These are phyloP conservation scores for Arabis alpina DNA, from an alignment of 345 rosid species.

Conservation along the genomic window DNA sequence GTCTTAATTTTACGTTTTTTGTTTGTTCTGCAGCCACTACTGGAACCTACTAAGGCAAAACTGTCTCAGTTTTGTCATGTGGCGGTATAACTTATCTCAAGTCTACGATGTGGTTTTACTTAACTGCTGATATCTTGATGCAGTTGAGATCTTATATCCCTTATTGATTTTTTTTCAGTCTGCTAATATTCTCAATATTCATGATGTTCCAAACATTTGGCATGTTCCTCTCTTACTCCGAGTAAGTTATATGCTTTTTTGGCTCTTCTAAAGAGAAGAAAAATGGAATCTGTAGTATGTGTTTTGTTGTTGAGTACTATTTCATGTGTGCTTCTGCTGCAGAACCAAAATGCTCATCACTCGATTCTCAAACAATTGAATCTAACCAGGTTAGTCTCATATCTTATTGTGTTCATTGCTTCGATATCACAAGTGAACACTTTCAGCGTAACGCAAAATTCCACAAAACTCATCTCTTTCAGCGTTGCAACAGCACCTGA, in stretches of 20 bases:
- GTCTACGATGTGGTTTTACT: slow-evolving; percentile 36
- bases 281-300: not conserved
- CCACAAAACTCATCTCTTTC: slow-evolving; percentile 48
- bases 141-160: slow-evolving; percentile 31
- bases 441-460: slow-evolving; percentile 31
- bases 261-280: slow-evolving; percentile 33
- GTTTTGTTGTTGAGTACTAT: slow-evolving; percentile 14
- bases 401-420: slow-evolving; percentile 10
- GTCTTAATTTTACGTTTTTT: not conserved
- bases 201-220: slow-evolving; percentile 98
- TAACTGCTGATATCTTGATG: slow-evolving; percentile 19
- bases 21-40: slow-evolving; percentile 62
- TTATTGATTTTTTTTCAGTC: slow-evolving; percentile 50
- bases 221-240: slow-evolving; percentile 86
- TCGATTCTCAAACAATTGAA: slow-evolving; percentile 80
- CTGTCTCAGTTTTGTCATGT: slow-evolving; percentile 98
- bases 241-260: slow-evolving; percentile 55
- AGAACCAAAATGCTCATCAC: slow-evolving; percentile 93
- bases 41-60: slow-evolving; percentile 78
- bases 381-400: slow-evolving; percentile 62
- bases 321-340: slow-evolving; percentile 42
- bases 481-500: slow-evolving; percentile 74
- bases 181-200: slow-evolving; percentile 80
- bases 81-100: slow-evolving; percentile 55
- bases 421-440: slow-evolving; percentile 21